Percentiles rank a stretch among this genome's conserved stretches.
These are phyloP conservation scores for Pinus taeda DNA, from an alignment of 75 land plant species.

Conservation along the genomic window DNA sequence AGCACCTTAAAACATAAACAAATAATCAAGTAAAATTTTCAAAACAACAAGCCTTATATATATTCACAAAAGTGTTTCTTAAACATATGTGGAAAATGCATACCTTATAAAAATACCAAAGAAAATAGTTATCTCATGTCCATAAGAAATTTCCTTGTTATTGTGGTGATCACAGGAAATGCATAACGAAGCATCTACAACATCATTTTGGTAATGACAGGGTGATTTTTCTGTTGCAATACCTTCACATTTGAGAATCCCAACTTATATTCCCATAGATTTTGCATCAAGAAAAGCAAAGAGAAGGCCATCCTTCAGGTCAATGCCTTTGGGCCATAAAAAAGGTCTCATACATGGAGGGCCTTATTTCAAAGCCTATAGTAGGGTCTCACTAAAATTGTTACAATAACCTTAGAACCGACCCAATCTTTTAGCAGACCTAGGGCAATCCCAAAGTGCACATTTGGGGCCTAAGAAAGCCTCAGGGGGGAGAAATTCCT, in stretches of 20 bases:
- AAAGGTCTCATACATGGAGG: no score
- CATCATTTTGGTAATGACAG: background rate
- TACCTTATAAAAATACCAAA: background rate
- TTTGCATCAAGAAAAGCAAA: no score
- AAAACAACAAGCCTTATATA: background rate
- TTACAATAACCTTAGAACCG: no score
- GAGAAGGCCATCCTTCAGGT: no score
- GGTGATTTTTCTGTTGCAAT: no score
- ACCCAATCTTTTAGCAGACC: no score
- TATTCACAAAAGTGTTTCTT: background rate
- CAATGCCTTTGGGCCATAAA: no score
- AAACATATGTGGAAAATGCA: background rate
- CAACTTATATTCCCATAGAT: no score
- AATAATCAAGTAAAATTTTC: background rate
- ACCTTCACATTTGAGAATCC: no score
- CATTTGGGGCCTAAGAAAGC: no score
- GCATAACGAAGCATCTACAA: background rate
- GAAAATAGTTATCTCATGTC: background rate
- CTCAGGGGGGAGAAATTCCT: no score
- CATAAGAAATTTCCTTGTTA: background rate
- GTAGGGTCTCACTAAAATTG: background rate
- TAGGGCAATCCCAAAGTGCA: no score
- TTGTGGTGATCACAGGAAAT: background rate
- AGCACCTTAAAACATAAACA: slow-evolving; percentile 28
- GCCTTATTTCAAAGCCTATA: background rate